Base-by-base conservation (phyloP, 1,139 yeast genomes). In the Taphrina populina region DNA sequence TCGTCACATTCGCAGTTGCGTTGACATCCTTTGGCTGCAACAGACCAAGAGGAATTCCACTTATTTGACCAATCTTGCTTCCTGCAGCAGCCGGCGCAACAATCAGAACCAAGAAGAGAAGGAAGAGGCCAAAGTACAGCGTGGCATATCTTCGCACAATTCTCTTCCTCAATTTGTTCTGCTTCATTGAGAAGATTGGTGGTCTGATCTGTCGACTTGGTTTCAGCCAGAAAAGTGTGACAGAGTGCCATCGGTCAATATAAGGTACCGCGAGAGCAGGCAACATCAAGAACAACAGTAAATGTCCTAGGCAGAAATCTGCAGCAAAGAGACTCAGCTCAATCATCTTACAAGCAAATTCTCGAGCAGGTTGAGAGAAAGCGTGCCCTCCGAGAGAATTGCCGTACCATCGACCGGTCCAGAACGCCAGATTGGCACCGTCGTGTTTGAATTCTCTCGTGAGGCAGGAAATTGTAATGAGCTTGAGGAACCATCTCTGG, bases 371-470 rank as follows among this genome's bases (percentile, higher is more conserved):
- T 76, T 92, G 98, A 34, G 97, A 85, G 77, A 87, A 80, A 19
- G 97, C 96, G 82, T 86, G 83, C 82, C 86, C 84, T 62, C 98
- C 98, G 75, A 92, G 76, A 68, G 95, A 95, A 62, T 88, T 77
- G 62, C 95, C 90, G 73, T 90, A 88, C 99, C 99, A 92, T 73
- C 90, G 90, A 79, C 99, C 99, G 61, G 95, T 59, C 99, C 99
- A 92, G 92, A 95, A 92, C 26, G 98, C 97, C 66, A 95, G 84
- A 75, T 92, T 92, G 41, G 98, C 79, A 70, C 85, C 90, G 73
- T 94, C 98, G 67, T 88, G 90, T 82, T 90, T 92, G 77, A 88
- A 90, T 75, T 92, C 99, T 77, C 99, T 84, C 54, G 98, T 90
- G 70, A 92, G 79, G 73, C 83, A 75, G 64, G 80, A 73, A 58